These are phyloP conservation scores for Pleochaeta shiraiana DNA, from an alignment of 2,329 filamentous ascomycete genomes.

Conservation along the genomic window DNA sequence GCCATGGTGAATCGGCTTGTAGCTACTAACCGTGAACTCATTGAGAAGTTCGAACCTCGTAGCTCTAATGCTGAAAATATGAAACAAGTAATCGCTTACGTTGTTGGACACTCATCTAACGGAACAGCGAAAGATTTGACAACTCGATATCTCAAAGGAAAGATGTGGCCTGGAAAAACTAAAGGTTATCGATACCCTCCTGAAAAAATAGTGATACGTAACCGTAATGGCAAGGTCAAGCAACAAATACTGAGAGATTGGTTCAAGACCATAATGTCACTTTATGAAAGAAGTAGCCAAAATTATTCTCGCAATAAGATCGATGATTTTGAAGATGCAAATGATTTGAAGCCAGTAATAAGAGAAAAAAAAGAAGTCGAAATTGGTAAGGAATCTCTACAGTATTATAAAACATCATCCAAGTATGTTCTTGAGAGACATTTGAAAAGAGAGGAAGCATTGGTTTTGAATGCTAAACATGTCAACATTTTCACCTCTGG, in stretches of 20 bases:
- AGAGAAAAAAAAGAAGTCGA: constrained; percentile 51
- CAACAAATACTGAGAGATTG: constrained; percentile 65
- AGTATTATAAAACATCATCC: constrained; percentile 69
- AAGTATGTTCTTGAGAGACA: constrained; percentile 76
- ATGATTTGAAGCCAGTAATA: constrained; percentile 51
- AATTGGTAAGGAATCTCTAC: constrained; percentile 60
- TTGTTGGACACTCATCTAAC: constrained; percentile 63
- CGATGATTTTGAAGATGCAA: constrained; percentile 60
- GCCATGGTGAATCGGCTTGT: constrained; percentile 43
- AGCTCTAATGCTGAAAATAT: constrained; percentile 66
- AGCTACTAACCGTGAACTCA: constrained; percentile 47
- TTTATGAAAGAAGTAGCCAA: constrained; percentile 36
- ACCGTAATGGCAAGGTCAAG: constrained; percentile 54
- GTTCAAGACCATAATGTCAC: constrained; percentile 62
- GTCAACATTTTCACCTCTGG: constrained; percentile 55
- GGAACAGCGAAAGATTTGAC: constrained; percentile 91
- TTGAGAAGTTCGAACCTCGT: constrained; percentile 60
- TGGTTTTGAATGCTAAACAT: constrained; percentile 43
- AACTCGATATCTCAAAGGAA: constrained; percentile 66
- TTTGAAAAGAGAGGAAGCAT: constrained; percentile 75
- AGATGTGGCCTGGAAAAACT: constrained; percentile 67
- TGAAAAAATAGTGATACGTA: constrained; percentile 64
- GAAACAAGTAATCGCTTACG: constrained; percentile 77
- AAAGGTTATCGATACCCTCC: constrained; percentile 61
- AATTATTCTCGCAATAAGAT: constrained; percentile 38